phyloP scores from a whole-genome alignment of 768 basidiomycete genomes.

The Mycena vitilis region DNA sequence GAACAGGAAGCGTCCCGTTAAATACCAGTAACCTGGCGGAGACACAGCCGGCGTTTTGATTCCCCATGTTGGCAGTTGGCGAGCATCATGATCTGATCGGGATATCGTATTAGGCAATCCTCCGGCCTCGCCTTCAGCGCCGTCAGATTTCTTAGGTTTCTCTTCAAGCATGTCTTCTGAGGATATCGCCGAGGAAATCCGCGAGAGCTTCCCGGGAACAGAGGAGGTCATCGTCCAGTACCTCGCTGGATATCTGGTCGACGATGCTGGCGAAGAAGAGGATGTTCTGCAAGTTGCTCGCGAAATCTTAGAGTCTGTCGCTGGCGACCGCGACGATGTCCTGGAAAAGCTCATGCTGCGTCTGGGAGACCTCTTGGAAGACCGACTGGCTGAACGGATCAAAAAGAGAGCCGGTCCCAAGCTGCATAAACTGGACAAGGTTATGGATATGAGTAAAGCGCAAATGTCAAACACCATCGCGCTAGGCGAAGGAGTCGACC shows the following conservation, averaged over 20 bases:
- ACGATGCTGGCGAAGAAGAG: slow-evolving; percentile 90
- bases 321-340: slow-evolving; percentile 66
- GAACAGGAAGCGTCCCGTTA: slow-evolving; percentile 9
- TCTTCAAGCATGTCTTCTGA: slow-evolving; percentile 66
- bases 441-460: slow-evolving; percentile 89
- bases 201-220: slow-evolving; percentile 74
- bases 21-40: slow-evolving; percentile 21
- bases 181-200: slow-evolving; percentile 85
- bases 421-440: slow-evolving; percentile 82
- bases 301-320: slow-evolving; percentile 81
- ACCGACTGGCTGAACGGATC: slow-evolving; percentile 68
- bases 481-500: slow-evolving; percentile 84
- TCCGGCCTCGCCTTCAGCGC: not conserved
- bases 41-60: slow-evolving; percentile 19
- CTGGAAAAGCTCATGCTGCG: slow-evolving; percentile 76
- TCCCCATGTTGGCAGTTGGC: not conserved
- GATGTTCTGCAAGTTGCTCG: slow-evolving; percentile 84
- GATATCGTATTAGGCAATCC: not conserved
- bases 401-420: slow-evolving; percentile 73
- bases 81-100: not conserved
- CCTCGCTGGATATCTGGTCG: slow-evolving; percentile 87
- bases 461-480: slow-evolving; percentile 85
- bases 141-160: not conserved
- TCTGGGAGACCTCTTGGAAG: slow-evolving; percentile 72
- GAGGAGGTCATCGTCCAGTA: slow-evolving; percentile 91